phyloP scores from a whole-genome alignment of 805 yeast species.

The Wickerhamomyces silvicola region DNA sequence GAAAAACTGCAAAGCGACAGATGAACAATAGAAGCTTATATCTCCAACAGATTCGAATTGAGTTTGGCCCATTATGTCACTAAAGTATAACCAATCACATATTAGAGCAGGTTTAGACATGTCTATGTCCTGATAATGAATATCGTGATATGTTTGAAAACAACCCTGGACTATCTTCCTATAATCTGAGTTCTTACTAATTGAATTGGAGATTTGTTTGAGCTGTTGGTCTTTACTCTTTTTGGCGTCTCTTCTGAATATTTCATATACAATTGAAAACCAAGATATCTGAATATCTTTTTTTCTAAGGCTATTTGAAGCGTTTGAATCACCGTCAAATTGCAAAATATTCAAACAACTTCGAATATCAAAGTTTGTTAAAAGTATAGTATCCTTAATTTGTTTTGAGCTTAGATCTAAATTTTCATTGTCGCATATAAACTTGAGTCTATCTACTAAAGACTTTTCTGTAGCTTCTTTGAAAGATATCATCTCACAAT shows the following conservation, averaged over 20 bases:
- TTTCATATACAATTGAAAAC: conserved; percentile 54
- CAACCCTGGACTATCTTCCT: conserved; percentile 71
- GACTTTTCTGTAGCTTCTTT: conserved; percentile 47
- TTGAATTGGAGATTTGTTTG: conserved; percentile 35
- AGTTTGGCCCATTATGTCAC: conserved; percentile 48
- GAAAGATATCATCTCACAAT: conserved; percentile 67
- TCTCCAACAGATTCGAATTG: conserved; percentile 39
- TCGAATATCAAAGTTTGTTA: conserved; percentile 78
- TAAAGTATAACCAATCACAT: conserved; percentile 72
- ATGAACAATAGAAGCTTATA: conserved; percentile 46
- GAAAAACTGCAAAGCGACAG: conserved; percentile 57
- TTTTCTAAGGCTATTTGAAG: conserved; percentile 20
- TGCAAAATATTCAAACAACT: conserved; percentile 81
- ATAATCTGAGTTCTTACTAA: conserved; percentile 41
- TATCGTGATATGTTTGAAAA: conserved; percentile 56
- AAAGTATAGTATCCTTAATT: conserved; percentile 58
- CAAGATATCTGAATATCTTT: conserved; percentile 65
- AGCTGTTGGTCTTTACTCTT: conserved; percentile 42
- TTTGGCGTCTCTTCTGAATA: conserved; percentile 50
- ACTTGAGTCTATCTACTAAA: conserved; percentile 40
- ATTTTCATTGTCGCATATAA: conserved; percentile 50
- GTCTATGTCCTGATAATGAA: conserved; percentile 59
- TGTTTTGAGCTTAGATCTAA: conserved; percentile 40
- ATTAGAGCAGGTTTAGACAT: conserved; percentile 51
- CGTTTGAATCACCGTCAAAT: conserved; percentile 32